Conservation (phyloP, 2,329 filamentous ascomycete species). For the Gyromitra esculenta region DNA sequence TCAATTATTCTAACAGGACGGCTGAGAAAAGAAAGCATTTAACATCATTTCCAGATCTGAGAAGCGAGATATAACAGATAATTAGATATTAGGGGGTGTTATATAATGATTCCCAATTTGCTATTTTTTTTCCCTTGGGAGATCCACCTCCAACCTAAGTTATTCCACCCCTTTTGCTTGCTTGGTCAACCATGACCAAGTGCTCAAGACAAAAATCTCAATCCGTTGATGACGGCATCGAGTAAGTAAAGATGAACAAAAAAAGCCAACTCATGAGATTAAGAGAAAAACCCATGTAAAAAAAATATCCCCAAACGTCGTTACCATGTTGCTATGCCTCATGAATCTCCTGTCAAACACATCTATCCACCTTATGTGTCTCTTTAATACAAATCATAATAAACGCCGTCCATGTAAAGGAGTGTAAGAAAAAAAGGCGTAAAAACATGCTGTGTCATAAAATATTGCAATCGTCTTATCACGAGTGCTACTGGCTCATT, state of each 20-base stretch:
- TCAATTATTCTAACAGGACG: background rate
- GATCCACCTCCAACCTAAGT: conserved; percentile 24
- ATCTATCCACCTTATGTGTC: conserved; percentile 31
- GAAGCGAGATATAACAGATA: conserved; percentile 21
- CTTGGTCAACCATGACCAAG: conserved; percentile 30
- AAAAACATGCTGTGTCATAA: conserved; percentile 33
- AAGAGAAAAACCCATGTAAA: conserved; percentile 36
- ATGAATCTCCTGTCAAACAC: conserved; percentile 18
- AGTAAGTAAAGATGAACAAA: conserved; percentile 21
- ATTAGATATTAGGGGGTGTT: conserved; percentile 44
- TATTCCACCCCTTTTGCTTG: conserved; percentile 36
- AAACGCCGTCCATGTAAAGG: conserved; percentile 50
- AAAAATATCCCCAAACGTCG: conserved; percentile 33
- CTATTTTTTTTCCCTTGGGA: conserved; percentile 19
- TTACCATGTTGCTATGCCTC: conserved; percentile 13
- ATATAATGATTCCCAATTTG: conserved; percentile 29
- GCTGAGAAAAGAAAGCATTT: conserved; percentile 17
- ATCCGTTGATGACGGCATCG: conserved; percentile 17
- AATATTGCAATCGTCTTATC: conserved; percentile 24
- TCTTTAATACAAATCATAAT: conserved; percentile 51
- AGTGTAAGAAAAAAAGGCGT: conserved; percentile 40
- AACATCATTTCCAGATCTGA: background rate
- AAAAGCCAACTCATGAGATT: background rate
- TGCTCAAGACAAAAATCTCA: conserved; percentile 49
- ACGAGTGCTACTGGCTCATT: conserved; percentile 24